Percentiles rank a stretch among this genome's conserved stretches.
Evolutionary conservation across 345 rosid genomes (phyloP).

Genomic region (Melastoma malabathricum): DNA sequence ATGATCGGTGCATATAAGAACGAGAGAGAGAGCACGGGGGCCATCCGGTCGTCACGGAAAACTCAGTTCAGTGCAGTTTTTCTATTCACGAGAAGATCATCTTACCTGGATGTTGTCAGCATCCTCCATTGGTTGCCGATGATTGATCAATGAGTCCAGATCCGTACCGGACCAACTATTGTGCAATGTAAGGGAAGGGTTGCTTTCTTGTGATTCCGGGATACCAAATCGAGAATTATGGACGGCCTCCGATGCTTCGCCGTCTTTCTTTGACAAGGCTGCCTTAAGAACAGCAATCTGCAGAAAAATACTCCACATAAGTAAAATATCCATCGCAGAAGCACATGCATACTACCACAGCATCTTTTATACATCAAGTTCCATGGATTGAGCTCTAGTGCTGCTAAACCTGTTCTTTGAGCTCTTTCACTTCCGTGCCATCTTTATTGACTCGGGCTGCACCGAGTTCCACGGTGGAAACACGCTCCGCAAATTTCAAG

Average conservation of each 20-base stretch:
- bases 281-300: conserved; percentile 78
- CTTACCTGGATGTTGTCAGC: conserved; percentile 66
- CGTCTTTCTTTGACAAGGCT: conserved; percentile 65
- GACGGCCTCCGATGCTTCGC: conserved; percentile 25
- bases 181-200: conserved; percentile 25
- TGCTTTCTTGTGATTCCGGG: conserved; percentile 43
- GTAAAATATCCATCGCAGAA: not conserved
- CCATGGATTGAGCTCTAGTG: not conserved
- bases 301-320: conserved; percentile 4
- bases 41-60: not conserved
- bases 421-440: conserved; percentile 66
- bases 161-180: conserved; percentile 16
- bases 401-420: conserved; percentile 64
- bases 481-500: conserved; percentile 92
- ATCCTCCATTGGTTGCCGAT: conserved; percentile 49
- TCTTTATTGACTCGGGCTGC: conserved; percentile 86
- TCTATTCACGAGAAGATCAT: conserved; percentile 5
- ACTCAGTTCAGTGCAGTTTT: not conserved
- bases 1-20: not conserved
- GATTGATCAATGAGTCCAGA: conserved; percentile 22
- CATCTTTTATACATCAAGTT: not conserved
- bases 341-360: not conserved
- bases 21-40: too few relatives aligned
- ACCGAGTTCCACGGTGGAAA: conserved; percentile 90
- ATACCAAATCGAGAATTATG: conserved; percentile 31